Conservation (phyloP, 1,284 basidiomycete genomes). For the Ustilago vetiveriae region DNA sequence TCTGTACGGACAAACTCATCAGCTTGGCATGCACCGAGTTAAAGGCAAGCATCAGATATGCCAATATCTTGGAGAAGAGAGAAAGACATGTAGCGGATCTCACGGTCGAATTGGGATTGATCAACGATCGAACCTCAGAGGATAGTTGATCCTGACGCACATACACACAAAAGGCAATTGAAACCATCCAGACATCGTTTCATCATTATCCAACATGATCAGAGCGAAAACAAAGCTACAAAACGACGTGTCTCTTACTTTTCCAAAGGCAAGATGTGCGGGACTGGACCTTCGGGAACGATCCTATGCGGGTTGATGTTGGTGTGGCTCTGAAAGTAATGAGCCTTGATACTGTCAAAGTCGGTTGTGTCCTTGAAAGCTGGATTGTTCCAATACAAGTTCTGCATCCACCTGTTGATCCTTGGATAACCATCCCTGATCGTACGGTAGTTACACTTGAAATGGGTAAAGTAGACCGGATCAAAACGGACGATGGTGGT, state of each 20-base stretch:
- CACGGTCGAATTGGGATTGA: constrained; percentile 26
- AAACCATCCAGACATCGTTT: too few species aligned
- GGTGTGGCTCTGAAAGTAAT: constrained; percentile 65
- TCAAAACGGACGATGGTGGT: constrained; percentile 85
- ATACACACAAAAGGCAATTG: not conserved
- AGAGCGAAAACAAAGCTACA: too few species aligned
- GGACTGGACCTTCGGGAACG: constrained; percentile 59
- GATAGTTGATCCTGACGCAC: constrained; percentile 1
- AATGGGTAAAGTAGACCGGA: constrained; percentile 86
- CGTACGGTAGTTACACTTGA: constrained; percentile 82
- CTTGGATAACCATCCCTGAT: constrained; percentile 60
- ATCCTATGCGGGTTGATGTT: constrained; percentile 63
- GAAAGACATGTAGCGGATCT: constrained; percentile 70
- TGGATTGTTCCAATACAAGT: constrained; percentile 87
- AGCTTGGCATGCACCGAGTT: constrained; percentile 72
- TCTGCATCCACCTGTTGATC: constrained; percentile 74
- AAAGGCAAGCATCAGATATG: constrained; percentile 74
- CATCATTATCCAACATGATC: too few species aligned
- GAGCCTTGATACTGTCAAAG: constrained; percentile 73
- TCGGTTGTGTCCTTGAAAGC: constrained; percentile 88
- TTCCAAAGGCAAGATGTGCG: constrained; percentile 57
- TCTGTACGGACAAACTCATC: constrained; percentile 87
- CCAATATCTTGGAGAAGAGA: constrained; percentile 77
- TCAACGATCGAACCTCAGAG: not conserved
- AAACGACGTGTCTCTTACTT: too few species aligned